A percentile compares a stretch with the other conserved stretches of the same genome.
These are phyloP conservation scores for Rostrohypoxylon terebratum DNA, from an alignment of 495 filamentous ascomycete genomes.

Conservation along the genomic window DNA sequence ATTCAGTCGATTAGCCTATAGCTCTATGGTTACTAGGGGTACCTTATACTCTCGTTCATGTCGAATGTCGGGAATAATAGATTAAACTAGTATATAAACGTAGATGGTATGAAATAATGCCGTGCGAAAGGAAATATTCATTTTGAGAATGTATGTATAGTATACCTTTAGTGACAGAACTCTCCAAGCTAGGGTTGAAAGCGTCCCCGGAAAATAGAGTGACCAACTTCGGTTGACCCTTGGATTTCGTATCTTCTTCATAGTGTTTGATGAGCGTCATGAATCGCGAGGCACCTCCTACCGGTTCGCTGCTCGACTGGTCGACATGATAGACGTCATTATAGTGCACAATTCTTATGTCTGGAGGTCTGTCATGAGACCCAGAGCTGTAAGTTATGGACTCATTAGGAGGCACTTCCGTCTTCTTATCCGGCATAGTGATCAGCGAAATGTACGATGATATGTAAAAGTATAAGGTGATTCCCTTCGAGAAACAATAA, in stretches of 20 bases:
- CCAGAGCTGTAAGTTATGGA: slow-evolving; percentile 65
- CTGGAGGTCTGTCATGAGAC: slow-evolving; percentile 64
- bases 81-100: not conserved
- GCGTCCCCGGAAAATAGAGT: slow-evolving; percentile 93
- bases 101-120: too few relatives aligned
- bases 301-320: slow-evolving; percentile 76
- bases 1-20: slow-evolving; percentile 27
- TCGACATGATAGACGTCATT: slow-evolving; percentile 95
- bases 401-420: slow-evolving; percentile 43
- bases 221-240: slow-evolving; percentile 71
- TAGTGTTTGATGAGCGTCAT: slow-evolving; percentile 82
- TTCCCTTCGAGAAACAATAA: not conserved
- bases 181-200: slow-evolving; percentile 90
- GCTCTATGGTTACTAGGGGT: not conserved
- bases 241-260: slow-evolving; percentile 66
- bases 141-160: too few relatives aligned
- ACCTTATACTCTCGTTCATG: not conserved
- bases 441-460: not conserved
- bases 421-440: slow-evolving; percentile 35
- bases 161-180: slow-evolving; percentile 84
- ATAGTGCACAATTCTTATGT: slow-evolving; percentile 85
- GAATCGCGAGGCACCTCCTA: slow-evolving; percentile 83
- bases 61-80: not conserved
- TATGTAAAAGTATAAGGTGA: not conserved
- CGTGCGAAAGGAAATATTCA: not conserved